phyloP scores from a whole-genome alignment of 176 grass and related monocot species.

The Oryza australiensis region DNA sequence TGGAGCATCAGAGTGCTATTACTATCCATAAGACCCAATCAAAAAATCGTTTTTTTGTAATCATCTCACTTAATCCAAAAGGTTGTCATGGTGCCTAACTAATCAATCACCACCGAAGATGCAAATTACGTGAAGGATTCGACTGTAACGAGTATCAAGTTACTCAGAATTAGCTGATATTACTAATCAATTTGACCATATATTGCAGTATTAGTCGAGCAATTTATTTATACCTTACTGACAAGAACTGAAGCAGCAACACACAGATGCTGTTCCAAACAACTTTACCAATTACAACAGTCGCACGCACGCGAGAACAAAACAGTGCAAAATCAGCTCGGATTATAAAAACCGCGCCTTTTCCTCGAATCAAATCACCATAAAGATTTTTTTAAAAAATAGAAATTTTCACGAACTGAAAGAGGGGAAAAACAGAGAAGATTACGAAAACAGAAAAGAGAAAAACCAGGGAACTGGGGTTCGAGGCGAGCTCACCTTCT shows the following conservation, averaged over 20 bases:
- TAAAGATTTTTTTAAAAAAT: neutral
- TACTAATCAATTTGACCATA: neutral
- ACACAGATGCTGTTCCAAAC: neutral
- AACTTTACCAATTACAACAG: slow-evolving; percentile 1
- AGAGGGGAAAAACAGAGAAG: neutral
- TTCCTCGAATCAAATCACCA: neutral
- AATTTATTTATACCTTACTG: neutral
- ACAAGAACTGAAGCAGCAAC: slow-evolving; percentile 15
- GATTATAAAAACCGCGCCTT: neutral
- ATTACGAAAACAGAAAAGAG: neutral
- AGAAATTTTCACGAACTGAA: slow-evolving; percentile 4
- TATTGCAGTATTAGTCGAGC: neutral
- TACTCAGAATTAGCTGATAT: neutral
- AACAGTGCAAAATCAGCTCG: neutral
- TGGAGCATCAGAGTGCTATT: neutral
- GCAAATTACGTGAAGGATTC: neutral
- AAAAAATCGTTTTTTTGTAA: neutral
- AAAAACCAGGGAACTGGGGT: neutral
- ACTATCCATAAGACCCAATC: neutral
- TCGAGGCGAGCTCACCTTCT: slow-evolving; percentile 24
- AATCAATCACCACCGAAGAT: neutral
- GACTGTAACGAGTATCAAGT: neutral
- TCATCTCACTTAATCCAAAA: slow-evolving; percentile 17
- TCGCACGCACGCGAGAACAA: neutral
- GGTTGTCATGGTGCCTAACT: slow-evolving; percentile 18